Percentiles rank a stretch among this genome's conserved stretches.
These are phyloP conservation scores for Tricharina praecox DNA, from an alignment of 495 filamentous ascomycete genomes.

Conservation along the genomic window DNA sequence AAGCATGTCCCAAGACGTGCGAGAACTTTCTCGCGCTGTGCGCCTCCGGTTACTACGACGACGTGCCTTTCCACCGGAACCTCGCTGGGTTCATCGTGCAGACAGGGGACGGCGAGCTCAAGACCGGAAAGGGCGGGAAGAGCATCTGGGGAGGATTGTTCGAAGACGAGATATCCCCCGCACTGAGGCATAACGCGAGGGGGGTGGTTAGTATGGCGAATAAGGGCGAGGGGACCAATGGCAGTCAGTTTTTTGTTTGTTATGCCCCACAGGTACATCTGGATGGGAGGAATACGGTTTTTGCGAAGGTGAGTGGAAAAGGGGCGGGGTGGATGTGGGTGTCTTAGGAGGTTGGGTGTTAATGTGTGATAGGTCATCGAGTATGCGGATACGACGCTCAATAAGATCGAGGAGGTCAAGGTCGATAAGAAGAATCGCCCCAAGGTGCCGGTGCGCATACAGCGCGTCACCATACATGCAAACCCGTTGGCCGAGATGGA, in stretches of 20 bases:
- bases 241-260: slow-evolving; percentile 84
- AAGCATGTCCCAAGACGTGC: slow-evolving; percentile 77
- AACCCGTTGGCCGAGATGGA: slow-evolving; percentile 61
- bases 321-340: slow-evolving; percentile 33
- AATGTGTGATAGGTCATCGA: slow-evolving; percentile 33
- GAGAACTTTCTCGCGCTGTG: slow-evolving; percentile 95
- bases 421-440: slow-evolving; percentile 87
- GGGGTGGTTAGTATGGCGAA: slow-evolving; percentile 93
- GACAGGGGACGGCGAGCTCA: slow-evolving; percentile 59
- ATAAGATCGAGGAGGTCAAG: slow-evolving; percentile 55
- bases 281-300: slow-evolving; percentile 85
- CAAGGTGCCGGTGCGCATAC: slow-evolving; percentile 50
- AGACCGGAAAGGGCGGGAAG: slow-evolving; percentile 52
- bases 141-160: slow-evolving; percentile 70
- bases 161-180: slow-evolving; percentile 82
- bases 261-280: slow-evolving; percentile 78
- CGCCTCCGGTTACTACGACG: slow-evolving; percentile 71
- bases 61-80: slow-evolving; percentile 72
- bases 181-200: slow-evolving; percentile 67
- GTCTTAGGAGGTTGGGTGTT: slow-evolving; percentile 20
- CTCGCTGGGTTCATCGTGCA: slow-evolving; percentile 89
- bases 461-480: slow-evolving; percentile 73
- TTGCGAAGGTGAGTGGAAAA: slow-evolving; percentile 56
- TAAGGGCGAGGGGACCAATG: slow-evolving; percentile 68
- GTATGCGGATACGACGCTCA: slow-evolving; percentile 45